Evolutionary conservation across 176 grass and related monocot genomes (phyloP).

Genomic region (Eleusine coracana): DNA sequence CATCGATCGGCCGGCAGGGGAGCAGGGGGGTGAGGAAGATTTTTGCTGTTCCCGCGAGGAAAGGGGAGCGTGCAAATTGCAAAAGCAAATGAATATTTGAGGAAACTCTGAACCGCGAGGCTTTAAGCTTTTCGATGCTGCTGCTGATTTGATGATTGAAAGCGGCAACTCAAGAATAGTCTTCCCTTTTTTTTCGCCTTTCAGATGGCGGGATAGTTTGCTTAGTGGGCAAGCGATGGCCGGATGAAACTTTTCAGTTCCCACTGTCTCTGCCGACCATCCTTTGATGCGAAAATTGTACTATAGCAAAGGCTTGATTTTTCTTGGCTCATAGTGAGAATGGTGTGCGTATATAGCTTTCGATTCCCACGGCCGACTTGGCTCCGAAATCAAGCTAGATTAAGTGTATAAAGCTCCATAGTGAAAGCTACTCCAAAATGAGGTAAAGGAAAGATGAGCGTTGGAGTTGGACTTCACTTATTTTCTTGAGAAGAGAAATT

Average conservation of each 20-base stretch:
- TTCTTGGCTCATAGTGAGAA: too few species aligned
- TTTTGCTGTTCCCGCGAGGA: neutral
- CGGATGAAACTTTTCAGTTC: neutral
- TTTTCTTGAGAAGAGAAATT: too few species aligned
- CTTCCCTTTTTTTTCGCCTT: neutral
- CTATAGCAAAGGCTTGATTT: too few species aligned
- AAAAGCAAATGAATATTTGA: neutral
- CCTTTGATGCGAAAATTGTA: too few species aligned
- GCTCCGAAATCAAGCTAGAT: too few species aligned
- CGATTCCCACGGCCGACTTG: too few species aligned
- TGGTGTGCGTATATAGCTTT: too few species aligned
- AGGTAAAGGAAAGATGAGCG: too few species aligned
- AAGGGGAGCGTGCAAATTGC: neutral
- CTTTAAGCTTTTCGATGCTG: neutral
- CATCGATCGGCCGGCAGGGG: neutral
- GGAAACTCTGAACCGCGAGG: neutral
- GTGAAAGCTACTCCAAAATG: too few species aligned
- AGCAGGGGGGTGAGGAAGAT: neutral
- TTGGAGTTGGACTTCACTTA: too few species aligned
- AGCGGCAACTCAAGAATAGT: neutral
- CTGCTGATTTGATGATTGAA: neutral
- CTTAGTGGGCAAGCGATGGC: neutral
- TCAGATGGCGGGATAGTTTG: neutral
- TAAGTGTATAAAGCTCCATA: too few species aligned
- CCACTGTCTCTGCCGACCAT: neutral